Evolutionary conservation across 2,329 filamentous ascomycete species (phyloP), one percentile per base, ranked within the genome.

Genomic region (Aspergillus sp.): DNA sequence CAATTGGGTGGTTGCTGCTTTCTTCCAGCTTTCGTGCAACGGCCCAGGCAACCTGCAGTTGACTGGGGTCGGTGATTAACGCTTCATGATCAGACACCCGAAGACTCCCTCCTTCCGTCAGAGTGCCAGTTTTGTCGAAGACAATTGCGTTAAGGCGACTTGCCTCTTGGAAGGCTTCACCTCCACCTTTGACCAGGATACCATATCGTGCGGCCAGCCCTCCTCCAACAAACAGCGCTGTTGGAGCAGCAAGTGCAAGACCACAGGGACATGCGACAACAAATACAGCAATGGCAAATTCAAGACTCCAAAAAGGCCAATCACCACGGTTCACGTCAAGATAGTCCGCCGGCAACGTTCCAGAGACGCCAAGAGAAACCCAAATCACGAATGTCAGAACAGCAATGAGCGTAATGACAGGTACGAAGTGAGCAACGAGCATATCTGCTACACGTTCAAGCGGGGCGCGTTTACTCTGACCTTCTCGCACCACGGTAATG

Each of bases 181-280:
- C 91, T 21, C 91, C 91, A 21, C 91, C 90, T 73, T 92, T 91
- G 64, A 90, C 90, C 1, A 96, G 80, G 55, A 96, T 91, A 1
- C 91, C 91, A 66, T 90, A 77, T 70, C 89, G 87, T 6, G 91
- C 91, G 2, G 91, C 91, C 17, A 95, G 77, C 1, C 90, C 90
- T 37, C 89, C 87, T 3, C 90, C 91, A 9, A 95, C 90, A 63
- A 93, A 93, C 35, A 96, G 74, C n/a, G 91, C 91, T 0, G 91
- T 96, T 1, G 91, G 91, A 0, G 90, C 90, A n/a, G 91, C 91
- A 7, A 96, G 84, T 1, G 88, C 91, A 14, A 96, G 82, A 2
- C 91, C 91, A 67, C 91, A 96, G 2, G 91, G 91, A 68, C 91
- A 96, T 2, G 91, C 90, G 27, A 96, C 88, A 35, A 96, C 90